Evolutionary conservation across 163 green algal species (phyloP).

Genomic region (Scenedesmus sp.): DNA sequence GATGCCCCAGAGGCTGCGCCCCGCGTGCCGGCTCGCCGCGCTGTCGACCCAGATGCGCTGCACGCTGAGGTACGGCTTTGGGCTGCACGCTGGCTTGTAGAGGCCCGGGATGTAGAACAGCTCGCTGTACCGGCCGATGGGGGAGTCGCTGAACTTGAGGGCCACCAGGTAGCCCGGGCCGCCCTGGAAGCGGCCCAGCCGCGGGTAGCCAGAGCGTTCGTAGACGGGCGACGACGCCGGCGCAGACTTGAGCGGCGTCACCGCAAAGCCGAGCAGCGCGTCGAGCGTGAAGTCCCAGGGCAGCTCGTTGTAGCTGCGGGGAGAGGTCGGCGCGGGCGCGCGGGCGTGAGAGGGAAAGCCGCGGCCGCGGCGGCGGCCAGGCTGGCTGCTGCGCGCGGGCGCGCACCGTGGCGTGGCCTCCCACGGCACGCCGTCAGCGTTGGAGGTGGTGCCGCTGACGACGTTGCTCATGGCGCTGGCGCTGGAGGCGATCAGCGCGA

Average conservation of each 20-base stretch:
- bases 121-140: slow-evolving; percentile 23
- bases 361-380: too few species aligned
- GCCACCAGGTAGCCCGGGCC: slow-evolving; percentile 23
- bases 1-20: slow-evolving; percentile 32
- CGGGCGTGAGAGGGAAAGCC: too few species aligned
- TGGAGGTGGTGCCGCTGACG: too few species aligned
- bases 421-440: too few species aligned
- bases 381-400: too few species aligned
- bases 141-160: slow-evolving; percentile 30
- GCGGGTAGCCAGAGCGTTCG: slow-evolving; percentile 2
- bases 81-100: slow-evolving; percentile 17
- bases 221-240: slow-evolving; percentile 2
- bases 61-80: not conserved
- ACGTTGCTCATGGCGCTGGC: too few species aligned
- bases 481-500: too few species aligned
- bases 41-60: slow-evolving; percentile 42
- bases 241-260: not conserved
- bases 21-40: not conserved
- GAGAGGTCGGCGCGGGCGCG: too few species aligned
- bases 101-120: slow-evolving; percentile 30
- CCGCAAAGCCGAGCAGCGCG: slow-evolving; percentile 20
- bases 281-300: slow-evolving; percentile 29
- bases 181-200: not conserved
- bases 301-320: slow-evolving; percentile 32
- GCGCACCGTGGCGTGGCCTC: too few species aligned